These are phyloP conservation scores for Petasospora fabianii DNA, from an alignment of 1,139 yeast genomes.

Conservation along the genomic window DNA sequence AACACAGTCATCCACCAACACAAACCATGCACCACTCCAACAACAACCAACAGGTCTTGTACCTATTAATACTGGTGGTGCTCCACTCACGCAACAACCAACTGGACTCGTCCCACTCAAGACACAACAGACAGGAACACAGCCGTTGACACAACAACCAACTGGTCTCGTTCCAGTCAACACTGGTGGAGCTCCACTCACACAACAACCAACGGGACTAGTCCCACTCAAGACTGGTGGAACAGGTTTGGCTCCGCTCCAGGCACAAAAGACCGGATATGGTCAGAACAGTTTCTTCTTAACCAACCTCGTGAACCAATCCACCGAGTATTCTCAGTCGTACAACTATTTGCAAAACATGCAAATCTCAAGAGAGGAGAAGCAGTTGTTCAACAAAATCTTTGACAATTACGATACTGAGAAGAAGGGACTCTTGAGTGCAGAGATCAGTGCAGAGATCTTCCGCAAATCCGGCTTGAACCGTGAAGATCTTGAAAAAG, in stretches of 20 bases:
- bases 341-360: conserved; percentile 42
- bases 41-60: conserved; percentile 24
- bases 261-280: conserved; percentile 52
- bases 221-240: conserved; percentile 30
- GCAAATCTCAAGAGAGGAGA: conserved; percentile 82
- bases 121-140: conserved; percentile 30
- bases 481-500: conserved; percentile 79
- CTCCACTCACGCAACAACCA: conserved; percentile 23
- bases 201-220: conserved; percentile 38
- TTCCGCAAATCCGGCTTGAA: conserved; percentile 88
- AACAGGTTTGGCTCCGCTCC: conserved; percentile 20
- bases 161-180: conserved; percentile 15
- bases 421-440: conserved; percentile 67
- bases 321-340: conserved; percentile 28
- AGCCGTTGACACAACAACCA: conserved; percentile 12
- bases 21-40: too few species aligned
- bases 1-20: neutral
- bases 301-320: conserved; percentile 30
- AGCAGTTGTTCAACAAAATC: conserved; percentile 79
- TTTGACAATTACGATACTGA: conserved; percentile 82
- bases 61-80: conserved; percentile 2
- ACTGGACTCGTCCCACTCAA: conserved; percentile 33
- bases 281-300: conserved; percentile 40
- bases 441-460: conserved; percentile 78
- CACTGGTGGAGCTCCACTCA: conserved; percentile 18